These are phyloP conservation scores for Yamadazyma conglobata DNA, from an alignment of 1,139 yeast species.

Conservation along the genomic window DNA sequence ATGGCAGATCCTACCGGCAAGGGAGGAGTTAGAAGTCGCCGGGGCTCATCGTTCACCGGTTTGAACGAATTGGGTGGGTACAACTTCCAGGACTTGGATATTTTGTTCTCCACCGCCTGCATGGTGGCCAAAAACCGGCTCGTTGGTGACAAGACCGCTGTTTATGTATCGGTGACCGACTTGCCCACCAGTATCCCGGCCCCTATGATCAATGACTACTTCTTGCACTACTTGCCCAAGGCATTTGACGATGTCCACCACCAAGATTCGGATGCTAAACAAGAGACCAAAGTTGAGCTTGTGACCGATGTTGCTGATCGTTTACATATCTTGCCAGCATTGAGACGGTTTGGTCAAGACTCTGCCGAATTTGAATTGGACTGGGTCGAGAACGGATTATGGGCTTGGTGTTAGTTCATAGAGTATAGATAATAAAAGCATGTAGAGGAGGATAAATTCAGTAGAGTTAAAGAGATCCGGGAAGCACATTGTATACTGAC, in stretches of 20 bases:
- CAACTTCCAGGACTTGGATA: slow-evolving; percentile 42
- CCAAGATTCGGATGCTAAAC: slow-evolving; percentile 14
- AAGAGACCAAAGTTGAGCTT: slow-evolving; percentile 20
- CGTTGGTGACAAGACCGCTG: slow-evolving; percentile 13
- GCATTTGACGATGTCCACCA: slow-evolving; percentile 13
- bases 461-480: too few species aligned
- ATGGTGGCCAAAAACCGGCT: slow-evolving; percentile 25
- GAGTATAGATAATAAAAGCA: too few species aligned
- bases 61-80: slow-evolving; percentile 40
- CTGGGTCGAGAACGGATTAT: slow-evolving; percentile 35
- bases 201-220: slow-evolving; percentile 37
- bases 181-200: slow-evolving; percentile 35
- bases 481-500: too few species aligned
- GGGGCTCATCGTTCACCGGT: slow-evolving; percentile 38
- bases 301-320: slow-evolving; percentile 21
- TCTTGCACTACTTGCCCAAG: slow-evolving; percentile 32
- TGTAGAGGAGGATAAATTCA: too few species aligned
- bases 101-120: slow-evolving; percentile 32
- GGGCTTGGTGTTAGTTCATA: slow-evolving; percentile 29
- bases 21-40: slow-evolving; percentile 21
- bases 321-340: slow-evolving; percentile 31
- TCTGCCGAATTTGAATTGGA: slow-evolving; percentile 32
- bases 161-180: slow-evolving; percentile 28
- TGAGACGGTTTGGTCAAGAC: slow-evolving; percentile 29
- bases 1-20: slow-evolving; percentile 19